These are phyloP conservation scores for Polymyxa betae DNA, from an alignment of 208 protist genomes.

Conservation along the genomic window DNA sequence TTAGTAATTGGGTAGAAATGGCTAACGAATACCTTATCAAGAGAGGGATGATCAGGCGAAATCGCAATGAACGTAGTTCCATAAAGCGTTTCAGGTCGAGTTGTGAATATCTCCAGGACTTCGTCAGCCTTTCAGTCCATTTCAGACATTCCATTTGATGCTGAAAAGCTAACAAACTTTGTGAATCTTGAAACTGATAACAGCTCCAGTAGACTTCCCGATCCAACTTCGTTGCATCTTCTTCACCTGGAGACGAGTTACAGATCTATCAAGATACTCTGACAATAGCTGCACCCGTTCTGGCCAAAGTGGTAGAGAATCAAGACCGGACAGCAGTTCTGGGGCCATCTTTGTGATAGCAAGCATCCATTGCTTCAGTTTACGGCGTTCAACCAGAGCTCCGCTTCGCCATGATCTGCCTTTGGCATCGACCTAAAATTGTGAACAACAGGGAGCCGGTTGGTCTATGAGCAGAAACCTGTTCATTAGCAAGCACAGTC, in stretches of 20 bases:
- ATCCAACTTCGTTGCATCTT: conserved; percentile 80
- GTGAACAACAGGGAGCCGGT: background rate
- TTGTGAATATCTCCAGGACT: conserved; percentile 71
- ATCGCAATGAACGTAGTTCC: conserved; percentile 65
- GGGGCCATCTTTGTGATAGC: conserved; percentile 64
- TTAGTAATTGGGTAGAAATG: no score
- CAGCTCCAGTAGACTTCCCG: conserved; percentile 71
- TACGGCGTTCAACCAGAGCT: conserved; percentile 74
- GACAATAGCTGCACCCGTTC: conserved; percentile 32
- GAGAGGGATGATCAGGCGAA: background rate
- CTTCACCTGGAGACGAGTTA: conserved; percentile 66
- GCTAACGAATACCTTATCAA: background rate
- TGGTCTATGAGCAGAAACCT: conserved; percentile 62
- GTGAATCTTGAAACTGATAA: conserved; percentile 66
- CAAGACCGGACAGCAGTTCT: conserved; percentile 66
- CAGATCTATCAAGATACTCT: background rate
- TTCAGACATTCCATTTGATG: no score
- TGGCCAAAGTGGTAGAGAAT: conserved; percentile 70
- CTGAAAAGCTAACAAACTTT: no score
- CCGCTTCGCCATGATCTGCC: conserved; percentile 79
- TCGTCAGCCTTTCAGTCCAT: background rate
- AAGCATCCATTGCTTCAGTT: conserved; percentile 80
- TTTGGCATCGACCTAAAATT: conserved; percentile 73
- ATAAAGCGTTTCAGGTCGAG: conserved; percentile 74
- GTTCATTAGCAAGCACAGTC: conserved; percentile 82